phyloP scores from a whole-genome alignment of 352 stramenopile genomes.

The Globisporangium barbulae region DNA sequence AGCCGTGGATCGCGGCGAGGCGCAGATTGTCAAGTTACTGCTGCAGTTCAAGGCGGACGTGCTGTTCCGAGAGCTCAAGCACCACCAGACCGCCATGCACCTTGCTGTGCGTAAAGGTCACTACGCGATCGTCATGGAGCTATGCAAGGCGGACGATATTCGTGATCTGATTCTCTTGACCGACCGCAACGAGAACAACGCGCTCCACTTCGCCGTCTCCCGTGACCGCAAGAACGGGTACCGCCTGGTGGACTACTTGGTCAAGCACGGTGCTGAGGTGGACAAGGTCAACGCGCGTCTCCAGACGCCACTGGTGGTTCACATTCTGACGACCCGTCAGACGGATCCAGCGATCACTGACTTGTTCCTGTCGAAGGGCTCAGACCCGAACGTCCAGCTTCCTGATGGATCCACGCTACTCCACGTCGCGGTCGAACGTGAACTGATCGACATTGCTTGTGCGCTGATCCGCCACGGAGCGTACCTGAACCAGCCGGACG shows the following conservation, averaged over 20 bases:
- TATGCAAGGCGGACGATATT: constrained; percentile 75
- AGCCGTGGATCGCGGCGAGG: constrained; percentile 69
- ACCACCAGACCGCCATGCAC: constrained; percentile 80
- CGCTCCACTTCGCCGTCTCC: constrained; percentile 79
- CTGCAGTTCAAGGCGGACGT: constrained; percentile 85
- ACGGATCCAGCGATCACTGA: constrained; percentile 79
- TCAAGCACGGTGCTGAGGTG: constrained; percentile 78
- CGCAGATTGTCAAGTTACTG: constrained; percentile 70
- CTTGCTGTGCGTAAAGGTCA: constrained; percentile 81
- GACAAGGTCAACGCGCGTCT: constrained; percentile 83
- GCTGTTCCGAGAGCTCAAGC: constrained; percentile 82
- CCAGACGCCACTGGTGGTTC: constrained; percentile 75
- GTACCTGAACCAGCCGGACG: constrained; percentile 69
- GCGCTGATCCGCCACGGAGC: constrained; percentile 65
- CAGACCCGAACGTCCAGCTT: constrained; percentile 70
- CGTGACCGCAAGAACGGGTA: constrained; percentile 81
- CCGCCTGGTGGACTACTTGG: constrained; percentile 78
- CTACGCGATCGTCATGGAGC: constrained; percentile 82
- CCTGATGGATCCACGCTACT: constrained; percentile 80
- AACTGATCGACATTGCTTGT: constrained; percentile 80
- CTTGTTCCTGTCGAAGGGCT: constrained; percentile 58
- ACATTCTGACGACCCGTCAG: constrained; percentile 85
- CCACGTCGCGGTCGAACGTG: constrained; percentile 76
- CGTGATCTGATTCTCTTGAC: constrained; percentile 63
- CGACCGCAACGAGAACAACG: constrained; percentile 84